Evolutionary conservation across 495 filamentous ascomycete species (phyloP), one percentile per base, ranked within the genome.

Genomic region (Hypoxylon trugodes): DNA sequence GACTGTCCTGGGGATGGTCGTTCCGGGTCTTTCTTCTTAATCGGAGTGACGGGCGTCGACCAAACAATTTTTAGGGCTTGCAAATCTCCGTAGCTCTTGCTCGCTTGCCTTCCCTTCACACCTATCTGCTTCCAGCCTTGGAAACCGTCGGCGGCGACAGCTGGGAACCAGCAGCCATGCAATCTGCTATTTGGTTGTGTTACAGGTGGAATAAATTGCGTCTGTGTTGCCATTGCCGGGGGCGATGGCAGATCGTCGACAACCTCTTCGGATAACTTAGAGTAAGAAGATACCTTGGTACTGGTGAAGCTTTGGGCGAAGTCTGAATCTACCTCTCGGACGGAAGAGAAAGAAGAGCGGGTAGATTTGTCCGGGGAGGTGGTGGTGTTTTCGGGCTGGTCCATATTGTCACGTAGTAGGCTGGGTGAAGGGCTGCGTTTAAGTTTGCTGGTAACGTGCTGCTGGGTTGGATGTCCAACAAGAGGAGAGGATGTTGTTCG

Each of bases 251-350:
- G 57, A 59, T 80, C 80, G 51, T 77, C 78, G 60, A 82, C 68
- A 25, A 73, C 76, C 43, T 82, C 82, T 26, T 83, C 80, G 25
- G 48, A 21, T 26, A 57, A 65, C 16, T 63, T 58, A 37, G 81
- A 73, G 41, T 86, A 84, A 33, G 84, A 83, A n/a, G 82, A 83
- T 56, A 86, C 73, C 66, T 88, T 87, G 47, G 84, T 85, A 65
- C 83, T 83, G 30, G 89, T 85, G 66, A 93, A 93, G 13, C 83
- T 88, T 77, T 93, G 90, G 42, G 87, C 83, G 49, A 91, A 82
- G 59, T 73, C 71, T 42, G 73, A 72, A 59, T 81, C 76, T 62
- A 74, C 75, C 69, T 86, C 83, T 38, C 81, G 77, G 69, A 84
- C 79, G 33, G 81, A 84, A n/a, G 82, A 84, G 70, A 86, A 86